Percentiles rank a stretch among this genome's conserved stretches.
phyloP scores from a whole-genome alignment of 1,139 yeast species.

The Blastobotrys arbuscula region DNA sequence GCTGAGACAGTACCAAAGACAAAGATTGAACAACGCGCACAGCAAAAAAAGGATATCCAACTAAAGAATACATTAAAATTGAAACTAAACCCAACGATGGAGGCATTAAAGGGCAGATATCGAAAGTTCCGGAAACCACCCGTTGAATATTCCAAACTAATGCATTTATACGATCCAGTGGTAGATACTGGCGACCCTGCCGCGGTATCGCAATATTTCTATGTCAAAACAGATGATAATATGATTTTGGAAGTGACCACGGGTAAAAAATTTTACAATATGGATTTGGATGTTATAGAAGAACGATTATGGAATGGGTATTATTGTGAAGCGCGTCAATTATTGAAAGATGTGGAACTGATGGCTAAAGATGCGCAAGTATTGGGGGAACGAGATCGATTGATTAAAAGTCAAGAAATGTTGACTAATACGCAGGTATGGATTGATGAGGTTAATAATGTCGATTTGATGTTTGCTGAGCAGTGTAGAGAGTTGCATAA shows the following conservation, averaged over 20 bases:
- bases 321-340: conserved; percentile 90
- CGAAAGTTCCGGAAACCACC: conserved; percentile 87
- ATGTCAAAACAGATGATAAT: conserved; percentile 56
- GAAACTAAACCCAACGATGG: conserved; percentile 84
- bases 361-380: conserved; percentile 74
- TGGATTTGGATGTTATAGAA: conserved; percentile 91
- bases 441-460: conserved; percentile 74
- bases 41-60: conserved; percentile 69
- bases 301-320: conserved; percentile 96
- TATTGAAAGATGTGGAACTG: conserved; percentile 74
- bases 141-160: conserved; percentile 66
- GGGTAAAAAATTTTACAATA: conserved; percentile 69
- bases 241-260: conserved; percentile 76
- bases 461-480: conserved; percentile 56
- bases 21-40: conserved; percentile 40
- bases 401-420: conserved; percentile 92
- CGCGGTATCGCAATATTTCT: conserved; percentile 37
- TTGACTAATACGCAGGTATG: conserved; percentile 94
- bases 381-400: conserved; percentile 75
- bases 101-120: conserved; percentile 76
- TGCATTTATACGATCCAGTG: conserved; percentile 62
- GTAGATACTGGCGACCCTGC: conserved; percentile 12
- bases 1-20: conserved; percentile 23
- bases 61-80: conserved; percentile 79
- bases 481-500: conserved; percentile 72